Base-by-base conservation (phyloP, 2,329 filamentous ascomycete genomes). In the Botryotinia calthae region DNA sequence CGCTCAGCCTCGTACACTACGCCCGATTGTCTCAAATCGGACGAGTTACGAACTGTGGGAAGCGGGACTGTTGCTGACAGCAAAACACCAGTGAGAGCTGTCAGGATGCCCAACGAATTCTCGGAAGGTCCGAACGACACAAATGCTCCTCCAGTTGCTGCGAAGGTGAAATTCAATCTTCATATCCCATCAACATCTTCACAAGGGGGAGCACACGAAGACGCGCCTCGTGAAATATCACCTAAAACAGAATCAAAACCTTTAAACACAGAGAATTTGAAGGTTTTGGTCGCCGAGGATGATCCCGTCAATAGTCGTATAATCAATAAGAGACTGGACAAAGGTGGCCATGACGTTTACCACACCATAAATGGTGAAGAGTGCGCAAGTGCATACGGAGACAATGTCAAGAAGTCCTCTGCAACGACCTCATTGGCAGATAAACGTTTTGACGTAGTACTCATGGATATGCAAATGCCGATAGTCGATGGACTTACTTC, bases 401-500 rank as follows among this genome's bases (percentile, higher is more conserved):
- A 93, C 63, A 86, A 86, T 68, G 85, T 90, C 0, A 81, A 31
- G 28, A 58, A 46, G 22, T 4, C 51, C 9, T 1, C 37, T 22
- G 31, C 12, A 40, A 28, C 46, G 61, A 28, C 42, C 40, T 46
- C 68, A 37, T 40, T 42, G 10, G 42, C 54, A 16, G 28, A n/a
- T 18, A 67, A 81, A 40, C 82, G 83, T 34, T 96, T 93, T 78
- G 93, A 97, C 80, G 90, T 94, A 8, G 86, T 97, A 65, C 85
- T 97, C 75, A 97, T 97, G 94, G 94, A 97, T 79, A 94, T 97
- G 87, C 93, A 97, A 86, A 97, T 97, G 94, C 94, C 94, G 28
- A 96, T 97, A 46, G 92, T 97, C 7, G 93, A 97, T 79, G 94
- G 94, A 22, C 86, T 95, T 40, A 89, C 87, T 4, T 94, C 93